phyloP scores from a whole-genome alignment of 805 yeast species.

The Zygosaccharomyces pseudorouxii region DNA sequence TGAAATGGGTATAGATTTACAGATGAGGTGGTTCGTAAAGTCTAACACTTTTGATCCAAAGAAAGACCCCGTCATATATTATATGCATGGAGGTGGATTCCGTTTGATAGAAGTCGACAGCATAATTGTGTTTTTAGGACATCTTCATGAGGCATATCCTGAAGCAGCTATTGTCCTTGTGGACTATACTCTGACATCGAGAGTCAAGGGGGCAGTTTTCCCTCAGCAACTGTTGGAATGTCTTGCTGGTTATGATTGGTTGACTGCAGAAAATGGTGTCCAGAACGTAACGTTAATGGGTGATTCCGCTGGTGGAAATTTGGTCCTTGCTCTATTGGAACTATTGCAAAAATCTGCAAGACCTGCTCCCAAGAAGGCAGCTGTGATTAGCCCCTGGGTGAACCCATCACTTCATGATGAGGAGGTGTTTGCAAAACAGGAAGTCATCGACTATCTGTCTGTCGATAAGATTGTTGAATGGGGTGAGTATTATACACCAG shows the following conservation, averaged over 20 bases:
- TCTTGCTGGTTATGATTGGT: slow-evolving; percentile 13
- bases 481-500: slow-evolving; percentile 8
- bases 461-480: slow-evolving; percentile 11
- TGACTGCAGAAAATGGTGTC: slow-evolving; percentile 7
- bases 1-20: not conserved
- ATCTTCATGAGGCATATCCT: slow-evolving; percentile 14
- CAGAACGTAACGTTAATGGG: slow-evolving; percentile 20
- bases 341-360: slow-evolving; percentile 7
- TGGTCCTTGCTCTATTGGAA: slow-evolving; percentile 17
- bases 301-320: slow-evolving; percentile 31
- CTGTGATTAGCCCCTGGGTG: slow-evolving; percentile 30
- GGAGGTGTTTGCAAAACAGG: slow-evolving; percentile 5
- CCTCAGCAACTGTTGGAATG: slow-evolving; percentile 19
- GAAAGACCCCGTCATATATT: slow-evolving; percentile 19
- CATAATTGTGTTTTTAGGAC: slow-evolving; percentile 14
- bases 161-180: slow-evolving; percentile 15
- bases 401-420: slow-evolving; percentile 16
- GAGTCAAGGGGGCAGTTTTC: slow-evolving; percentile 5
- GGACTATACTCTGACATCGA: slow-evolving; percentile 21
- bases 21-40: slow-evolving; percentile 11
- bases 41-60: slow-evolving; percentile 16
- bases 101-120: slow-evolving; percentile 17
- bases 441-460: slow-evolving; percentile 9
- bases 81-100: slow-evolving; percentile 31
- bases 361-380: slow-evolving; percentile 17